A percentile compares a stretch with the other conserved stretches of the same genome.
Conservation (phyloP, 257 asterid genomes). For the Salvia miltiorrhiza region DNA sequence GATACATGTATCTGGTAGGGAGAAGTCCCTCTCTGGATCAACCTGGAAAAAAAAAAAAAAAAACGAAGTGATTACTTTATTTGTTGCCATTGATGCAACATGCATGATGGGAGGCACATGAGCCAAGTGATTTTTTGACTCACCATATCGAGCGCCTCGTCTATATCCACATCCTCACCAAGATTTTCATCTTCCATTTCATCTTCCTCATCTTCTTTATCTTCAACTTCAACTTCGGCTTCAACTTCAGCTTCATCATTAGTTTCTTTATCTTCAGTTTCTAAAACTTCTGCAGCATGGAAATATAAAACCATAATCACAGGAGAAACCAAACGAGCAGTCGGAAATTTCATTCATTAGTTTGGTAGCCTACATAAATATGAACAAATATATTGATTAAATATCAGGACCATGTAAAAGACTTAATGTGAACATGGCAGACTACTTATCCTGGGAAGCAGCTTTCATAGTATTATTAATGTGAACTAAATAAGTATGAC, state of each 20-base stretch:
- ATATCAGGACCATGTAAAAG: too few relatives aligned
- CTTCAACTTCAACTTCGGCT: conserved; percentile 55
- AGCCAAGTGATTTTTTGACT: conserved; percentile 7
- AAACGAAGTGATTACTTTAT: background rate
- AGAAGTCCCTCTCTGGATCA: conserved; percentile 41
- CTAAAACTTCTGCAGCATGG: conserved; percentile 36
- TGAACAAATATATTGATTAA: too few relatives aligned
- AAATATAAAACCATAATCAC: background rate
- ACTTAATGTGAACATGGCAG: too few relatives aligned
- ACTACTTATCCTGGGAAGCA: too few relatives aligned
- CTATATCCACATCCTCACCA: conserved; percentile 60
- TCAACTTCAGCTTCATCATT: conserved; percentile 52
- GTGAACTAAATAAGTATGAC: background rate
- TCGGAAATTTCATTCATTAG: background rate
- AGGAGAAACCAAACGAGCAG: background rate
- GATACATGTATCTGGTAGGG: conserved; percentile 60
- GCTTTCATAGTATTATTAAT: too few relatives aligned
- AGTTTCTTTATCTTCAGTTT: conserved; percentile 47
- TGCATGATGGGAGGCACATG: background rate
- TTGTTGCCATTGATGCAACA: background rate
- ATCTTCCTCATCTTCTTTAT: conserved; percentile 58
- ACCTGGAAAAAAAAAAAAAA: conserved; percentile 35
- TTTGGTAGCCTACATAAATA: background rate
- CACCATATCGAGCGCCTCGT: conserved; percentile 51
- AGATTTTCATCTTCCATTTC: conserved; percentile 64